phyloP scores from a whole-genome alignment of 257 asterid genomes.

The Solanum phureja region DNA sequence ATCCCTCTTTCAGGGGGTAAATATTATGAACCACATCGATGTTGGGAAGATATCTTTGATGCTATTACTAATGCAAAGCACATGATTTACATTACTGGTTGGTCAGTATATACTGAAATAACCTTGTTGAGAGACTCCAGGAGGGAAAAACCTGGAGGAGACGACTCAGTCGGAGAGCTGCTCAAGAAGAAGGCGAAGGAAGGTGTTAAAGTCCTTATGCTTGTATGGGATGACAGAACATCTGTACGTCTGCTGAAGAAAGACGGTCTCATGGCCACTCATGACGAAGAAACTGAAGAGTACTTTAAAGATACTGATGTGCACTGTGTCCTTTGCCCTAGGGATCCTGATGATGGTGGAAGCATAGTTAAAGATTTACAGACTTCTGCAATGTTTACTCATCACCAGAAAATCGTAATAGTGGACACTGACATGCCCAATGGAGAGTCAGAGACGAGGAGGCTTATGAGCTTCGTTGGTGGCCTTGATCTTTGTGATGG shows the following conservation, averaged over 20 bases:
- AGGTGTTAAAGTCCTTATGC: slow-evolving; percentile 69
- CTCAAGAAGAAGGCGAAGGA: slow-evolving; percentile 69
- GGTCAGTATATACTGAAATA: slow-evolving; percentile 83
- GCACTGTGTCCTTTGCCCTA: slow-evolving; percentile 63
- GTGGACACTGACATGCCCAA: slow-evolving; percentile 57
- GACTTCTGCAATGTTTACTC: slow-evolving; percentile 83
- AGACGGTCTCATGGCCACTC: slow-evolving; percentile 88
- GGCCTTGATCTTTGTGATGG: slow-evolving; percentile 92
- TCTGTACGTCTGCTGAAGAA: slow-evolving; percentile 59
- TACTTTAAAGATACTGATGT: slow-evolving; percentile 54
- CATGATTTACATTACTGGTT: slow-evolving; percentile 78
- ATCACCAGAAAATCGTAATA: slow-evolving; percentile 71
- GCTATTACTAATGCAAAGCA: slow-evolving; percentile 71
- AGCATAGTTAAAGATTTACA: slow-evolving; percentile 64
- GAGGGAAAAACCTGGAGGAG: slow-evolving; percentile 79
- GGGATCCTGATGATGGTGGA: slow-evolving; percentile 79
- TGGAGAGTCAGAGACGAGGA: slow-evolving; percentile 28
- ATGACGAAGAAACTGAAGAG: slow-evolving; percentile 60
- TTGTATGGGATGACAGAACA: slow-evolving; percentile 87
- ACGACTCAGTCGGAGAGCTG: slow-evolving; percentile 55
- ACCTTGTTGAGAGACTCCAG: slow-evolving; percentile 58
- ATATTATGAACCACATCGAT: slow-evolving; percentile 53
- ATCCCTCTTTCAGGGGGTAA: slow-evolving; percentile 61
- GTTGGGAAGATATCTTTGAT: slow-evolving; percentile 81
- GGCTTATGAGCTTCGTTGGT: slow-evolving; percentile 81